Evolutionary conservation across 495 filamentous ascomycete genomes (phyloP).

Genomic region (Aspergillus leporis): DNA sequence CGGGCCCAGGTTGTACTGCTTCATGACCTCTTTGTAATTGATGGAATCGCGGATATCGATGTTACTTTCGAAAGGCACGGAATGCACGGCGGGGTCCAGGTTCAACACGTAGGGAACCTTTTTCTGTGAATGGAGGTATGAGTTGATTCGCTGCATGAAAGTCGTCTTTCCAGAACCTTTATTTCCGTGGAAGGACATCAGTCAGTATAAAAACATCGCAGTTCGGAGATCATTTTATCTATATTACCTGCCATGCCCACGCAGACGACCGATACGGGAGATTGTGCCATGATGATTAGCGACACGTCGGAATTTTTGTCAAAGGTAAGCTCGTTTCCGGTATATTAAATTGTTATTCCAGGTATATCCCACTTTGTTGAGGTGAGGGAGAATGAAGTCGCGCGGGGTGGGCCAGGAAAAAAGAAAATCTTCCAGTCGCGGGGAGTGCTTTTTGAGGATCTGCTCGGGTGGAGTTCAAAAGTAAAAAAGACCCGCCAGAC

Average conservation of each 20-base stretch:
- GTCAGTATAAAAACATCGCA: background rate
- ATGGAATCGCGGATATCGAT: slow-evolving; percentile 99
- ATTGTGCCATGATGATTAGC: slow-evolving; percentile 39
- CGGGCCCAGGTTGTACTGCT: slow-evolving; percentile 94
- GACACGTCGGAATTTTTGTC: background rate
- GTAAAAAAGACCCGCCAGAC: slow-evolving; percentile 29
- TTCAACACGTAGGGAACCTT: slow-evolving; percentile 91
- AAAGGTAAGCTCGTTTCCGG: background rate
- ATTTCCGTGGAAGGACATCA: slow-evolving; percentile 4
- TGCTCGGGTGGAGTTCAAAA: slow-evolving; percentile 31
- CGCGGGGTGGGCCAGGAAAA: background rate
- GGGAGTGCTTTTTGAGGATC: slow-evolving; percentile 23
- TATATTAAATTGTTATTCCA: background rate
- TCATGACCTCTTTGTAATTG: slow-evolving; percentile 99
- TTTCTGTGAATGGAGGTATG: slow-evolving; percentile 75
- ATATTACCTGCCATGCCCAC: slow-evolving; percentile 87
- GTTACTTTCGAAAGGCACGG: slow-evolving; percentile 96
- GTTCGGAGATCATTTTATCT: slow-evolving; percentile 4
- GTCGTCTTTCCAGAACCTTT: slow-evolving; percentile 94
- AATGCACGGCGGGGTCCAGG: slow-evolving; percentile 91
- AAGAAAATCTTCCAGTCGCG: slow-evolving; percentile 37
- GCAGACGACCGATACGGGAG: slow-evolving; percentile 80
- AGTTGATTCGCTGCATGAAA: slow-evolving; percentile 97
- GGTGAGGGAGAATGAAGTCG: background rate
- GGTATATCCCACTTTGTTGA: background rate